Evolutionary conservation across 2,329 filamentous ascomycete genomes (phyloP).

Genomic region (Trematosphaeria pertusa): DNA sequence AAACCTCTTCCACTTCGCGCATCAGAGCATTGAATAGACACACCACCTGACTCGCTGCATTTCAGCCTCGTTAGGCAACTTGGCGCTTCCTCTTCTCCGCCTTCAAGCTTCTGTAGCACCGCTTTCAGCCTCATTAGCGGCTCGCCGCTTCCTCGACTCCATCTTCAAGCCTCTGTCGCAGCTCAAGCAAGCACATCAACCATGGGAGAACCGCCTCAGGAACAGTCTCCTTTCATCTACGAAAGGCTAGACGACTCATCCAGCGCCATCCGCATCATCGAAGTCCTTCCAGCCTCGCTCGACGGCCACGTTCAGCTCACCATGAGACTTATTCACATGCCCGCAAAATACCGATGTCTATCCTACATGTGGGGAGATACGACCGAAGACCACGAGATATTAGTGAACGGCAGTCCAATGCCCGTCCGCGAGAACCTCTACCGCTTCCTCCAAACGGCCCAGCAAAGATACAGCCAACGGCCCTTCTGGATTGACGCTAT

Average conservation of each 20-base stretch:
- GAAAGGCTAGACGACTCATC: not conserved
- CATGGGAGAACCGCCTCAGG: no score
- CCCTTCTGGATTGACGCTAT: conserved; percentile 8
- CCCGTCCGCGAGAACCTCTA: not conserved
- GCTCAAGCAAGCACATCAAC: no score
- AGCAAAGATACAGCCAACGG: not conserved
- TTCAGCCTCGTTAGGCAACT: no score
- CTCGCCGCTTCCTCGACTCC: no score
- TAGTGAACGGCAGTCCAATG: not conserved
- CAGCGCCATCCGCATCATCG: not conserved
- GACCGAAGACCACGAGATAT: not conserved
- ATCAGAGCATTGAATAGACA: no score
- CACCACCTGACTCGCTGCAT: no score
- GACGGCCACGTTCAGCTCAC: not conserved
- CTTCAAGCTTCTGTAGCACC: no score
- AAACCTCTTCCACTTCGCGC: no score
- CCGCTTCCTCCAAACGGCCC: not conserved
- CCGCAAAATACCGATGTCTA: not conserved
- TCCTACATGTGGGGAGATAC: not conserved
- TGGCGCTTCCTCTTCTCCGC: no score
- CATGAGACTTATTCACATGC: not conserved
- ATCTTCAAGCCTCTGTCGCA: no score
- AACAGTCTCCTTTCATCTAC: no score
- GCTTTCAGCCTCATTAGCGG: no score
- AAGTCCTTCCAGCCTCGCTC: not conserved